Conservation (phyloP, 148 eudicot species). For the Cornus florida region DNA sequence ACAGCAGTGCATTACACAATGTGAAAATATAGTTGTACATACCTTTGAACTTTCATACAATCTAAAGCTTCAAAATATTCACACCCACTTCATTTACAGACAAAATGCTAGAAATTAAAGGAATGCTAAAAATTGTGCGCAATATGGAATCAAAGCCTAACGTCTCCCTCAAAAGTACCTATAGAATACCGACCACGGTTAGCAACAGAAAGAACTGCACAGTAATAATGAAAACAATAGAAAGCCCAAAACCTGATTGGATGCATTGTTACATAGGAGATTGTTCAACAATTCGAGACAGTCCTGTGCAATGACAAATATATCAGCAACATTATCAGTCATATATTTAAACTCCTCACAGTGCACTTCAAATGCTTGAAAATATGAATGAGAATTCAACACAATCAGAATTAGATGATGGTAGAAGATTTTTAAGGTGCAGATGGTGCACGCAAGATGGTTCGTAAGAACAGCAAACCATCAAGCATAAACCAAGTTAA, state of each 20-base stretch:
- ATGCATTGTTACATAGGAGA: slow-evolving; percentile 69
- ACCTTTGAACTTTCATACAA: too few relatives aligned
- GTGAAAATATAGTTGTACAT: too few relatives aligned
- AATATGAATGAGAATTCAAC: background rate
- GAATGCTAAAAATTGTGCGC: too few relatives aligned
- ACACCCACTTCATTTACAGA: too few relatives aligned
- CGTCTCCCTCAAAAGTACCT: slow-evolving; percentile 94
- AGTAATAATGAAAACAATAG: slow-evolving; percentile 2
- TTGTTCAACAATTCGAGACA: slow-evolving; percentile 92
- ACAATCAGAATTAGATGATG: background rate
- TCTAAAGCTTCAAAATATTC: too few relatives aligned
- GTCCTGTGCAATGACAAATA: slow-evolving; percentile 58
- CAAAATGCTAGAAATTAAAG: too few relatives aligned
- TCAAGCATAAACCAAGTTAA: background rate
- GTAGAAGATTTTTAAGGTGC: background rate
- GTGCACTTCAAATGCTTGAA: background rate
- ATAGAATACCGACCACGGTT: slow-evolving; percentile 21
- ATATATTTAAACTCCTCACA: background rate
- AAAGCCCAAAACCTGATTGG: slow-evolving; percentile 71
- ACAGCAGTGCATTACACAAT: too few relatives aligned
- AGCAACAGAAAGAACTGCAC: background rate
- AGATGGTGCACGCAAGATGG: background rate
- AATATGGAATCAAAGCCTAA: slow-evolving; percentile 85
- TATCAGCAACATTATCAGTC: slow-evolving; percentile 12
- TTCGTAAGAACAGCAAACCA: background rate